Evolutionary conservation across 768 basidiomycete genomes (phyloP).

Genomic region (Cystobasidium tubakii): DNA sequence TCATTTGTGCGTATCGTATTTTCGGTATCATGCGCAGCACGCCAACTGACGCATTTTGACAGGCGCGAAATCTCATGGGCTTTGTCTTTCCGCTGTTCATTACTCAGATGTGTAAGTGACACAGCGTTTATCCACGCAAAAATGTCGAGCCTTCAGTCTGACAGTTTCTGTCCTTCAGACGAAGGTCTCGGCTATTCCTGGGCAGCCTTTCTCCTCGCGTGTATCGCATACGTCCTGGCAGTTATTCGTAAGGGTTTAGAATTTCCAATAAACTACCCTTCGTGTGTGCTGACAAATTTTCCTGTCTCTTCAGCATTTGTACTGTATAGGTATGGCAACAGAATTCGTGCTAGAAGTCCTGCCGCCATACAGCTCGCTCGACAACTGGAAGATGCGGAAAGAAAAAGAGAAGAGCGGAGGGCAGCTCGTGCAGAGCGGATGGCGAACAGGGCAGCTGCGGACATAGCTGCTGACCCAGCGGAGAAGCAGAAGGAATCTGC

Average conservation of each 20-base stretch:
- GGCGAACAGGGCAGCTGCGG: neutral
- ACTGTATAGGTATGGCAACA: constrained; percentile 26
- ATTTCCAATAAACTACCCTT: neutral
- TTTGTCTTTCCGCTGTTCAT: constrained; percentile 33
- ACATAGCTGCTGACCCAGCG: neutral
- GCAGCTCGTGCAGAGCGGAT: neutral
- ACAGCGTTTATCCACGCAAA: neutral
- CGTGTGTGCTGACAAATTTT: too few species aligned
- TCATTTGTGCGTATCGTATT: constrained; percentile 14
- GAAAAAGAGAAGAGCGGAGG: constrained; percentile 6
- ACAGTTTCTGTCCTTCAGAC: neutral
- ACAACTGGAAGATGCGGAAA: constrained; percentile 25
- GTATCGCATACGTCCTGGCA: constrained; percentile 24
- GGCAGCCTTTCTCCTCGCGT: constrained; percentile 24
- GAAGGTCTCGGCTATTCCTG: constrained; percentile 29
- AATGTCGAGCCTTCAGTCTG: neutral
- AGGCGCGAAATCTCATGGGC: constrained; percentile 32
- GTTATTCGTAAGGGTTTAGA: constrained; percentile 4
- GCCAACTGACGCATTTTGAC: neutral
- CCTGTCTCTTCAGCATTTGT: constrained; percentile 18
- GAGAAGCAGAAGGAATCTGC: constrained; percentile 3
- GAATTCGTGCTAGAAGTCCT: constrained; percentile 24
- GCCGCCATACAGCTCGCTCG: constrained; percentile 19
- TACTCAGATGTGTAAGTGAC: constrained; percentile 30
- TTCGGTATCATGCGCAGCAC: neutral